These are phyloP conservation scores for Rosa multiflora DNA, from an alignment of 306 rosid species.

Conservation along the genomic window DNA sequence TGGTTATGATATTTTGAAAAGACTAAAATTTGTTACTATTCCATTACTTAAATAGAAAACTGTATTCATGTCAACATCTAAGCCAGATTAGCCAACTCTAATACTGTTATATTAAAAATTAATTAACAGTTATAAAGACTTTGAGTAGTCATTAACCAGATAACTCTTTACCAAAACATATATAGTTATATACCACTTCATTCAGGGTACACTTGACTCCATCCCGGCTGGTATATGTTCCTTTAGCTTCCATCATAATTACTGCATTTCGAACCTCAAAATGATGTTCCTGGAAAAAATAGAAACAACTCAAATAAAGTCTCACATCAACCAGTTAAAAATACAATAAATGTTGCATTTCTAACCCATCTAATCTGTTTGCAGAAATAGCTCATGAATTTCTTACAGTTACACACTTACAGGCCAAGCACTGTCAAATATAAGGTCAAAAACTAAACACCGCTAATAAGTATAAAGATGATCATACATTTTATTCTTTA, in stretches of 20 bases:
- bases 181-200: not conserved
- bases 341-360: no score
- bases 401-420: no score
- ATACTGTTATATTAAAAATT: not conserved
- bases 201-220: not conserved
- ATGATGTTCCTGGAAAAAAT: not conserved
- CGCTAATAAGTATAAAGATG: not conserved
- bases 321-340: no score
- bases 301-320: not conserved
- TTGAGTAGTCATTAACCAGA: not conserved
- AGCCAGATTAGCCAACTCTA: not conserved
- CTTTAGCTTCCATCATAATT: no score
- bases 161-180: not conserved
- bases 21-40: not conserved
- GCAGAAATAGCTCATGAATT: no score
- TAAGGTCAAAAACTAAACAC: not conserved
- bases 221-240: not conserved
- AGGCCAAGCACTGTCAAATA: not conserved
- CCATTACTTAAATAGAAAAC: no score
- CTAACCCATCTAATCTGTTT: no score
- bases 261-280: not conserved
- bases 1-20: not conserved
- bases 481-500: no score
- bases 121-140: not conserved
- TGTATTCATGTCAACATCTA: not conserved